Conservation (phyloP, 306 rosid genomes). For the Inga leiocalycina region DNA sequence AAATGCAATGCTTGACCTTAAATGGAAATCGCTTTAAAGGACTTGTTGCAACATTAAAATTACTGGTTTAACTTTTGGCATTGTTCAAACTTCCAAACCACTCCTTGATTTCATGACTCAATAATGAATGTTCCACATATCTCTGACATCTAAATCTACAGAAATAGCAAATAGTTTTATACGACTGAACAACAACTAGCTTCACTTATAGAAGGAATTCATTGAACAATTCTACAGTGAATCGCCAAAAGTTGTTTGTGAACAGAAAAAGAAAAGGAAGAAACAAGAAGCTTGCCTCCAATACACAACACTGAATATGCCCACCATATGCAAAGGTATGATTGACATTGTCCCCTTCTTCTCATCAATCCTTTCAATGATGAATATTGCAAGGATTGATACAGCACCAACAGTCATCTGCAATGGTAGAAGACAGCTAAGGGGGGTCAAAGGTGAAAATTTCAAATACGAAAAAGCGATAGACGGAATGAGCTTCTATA, state of each 20-base stretch:
- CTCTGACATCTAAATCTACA: not conserved
- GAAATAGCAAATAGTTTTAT: not conserved
- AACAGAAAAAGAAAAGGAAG: not conserved
- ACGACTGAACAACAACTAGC: not conserved
- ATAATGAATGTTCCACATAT: not conserved
- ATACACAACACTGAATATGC: conserved; percentile 69
- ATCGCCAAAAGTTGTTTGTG: not conserved
- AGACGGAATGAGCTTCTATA: conserved; percentile 6
- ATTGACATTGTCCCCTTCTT: conserved; percentile 74
- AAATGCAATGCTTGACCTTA: not conserved
- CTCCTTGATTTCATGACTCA: not conserved
- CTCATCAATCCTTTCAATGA: conserved; percentile 94
- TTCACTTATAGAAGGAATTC: not conserved
- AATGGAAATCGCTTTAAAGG: not conserved
- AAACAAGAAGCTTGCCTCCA: conserved; percentile 71
- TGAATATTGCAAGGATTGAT: conserved; percentile 73
- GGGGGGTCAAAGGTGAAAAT: conserved; percentile 24
- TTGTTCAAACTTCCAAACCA: conserved; percentile 10
- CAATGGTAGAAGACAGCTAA: conserved; percentile 28
- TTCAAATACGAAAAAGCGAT: not conserved
- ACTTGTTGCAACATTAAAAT: not conserved
- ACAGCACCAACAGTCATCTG: conserved; percentile 94
- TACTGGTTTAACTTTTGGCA: conserved; percentile 9
- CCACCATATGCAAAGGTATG: conserved; percentile 70
- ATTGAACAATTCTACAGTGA: not conserved